Evolutionary conservation across 352 stramenopile species (phyloP), one percentile per base, ranked within the genome.

Genomic region (Globisporangium mamillatum): DNA sequence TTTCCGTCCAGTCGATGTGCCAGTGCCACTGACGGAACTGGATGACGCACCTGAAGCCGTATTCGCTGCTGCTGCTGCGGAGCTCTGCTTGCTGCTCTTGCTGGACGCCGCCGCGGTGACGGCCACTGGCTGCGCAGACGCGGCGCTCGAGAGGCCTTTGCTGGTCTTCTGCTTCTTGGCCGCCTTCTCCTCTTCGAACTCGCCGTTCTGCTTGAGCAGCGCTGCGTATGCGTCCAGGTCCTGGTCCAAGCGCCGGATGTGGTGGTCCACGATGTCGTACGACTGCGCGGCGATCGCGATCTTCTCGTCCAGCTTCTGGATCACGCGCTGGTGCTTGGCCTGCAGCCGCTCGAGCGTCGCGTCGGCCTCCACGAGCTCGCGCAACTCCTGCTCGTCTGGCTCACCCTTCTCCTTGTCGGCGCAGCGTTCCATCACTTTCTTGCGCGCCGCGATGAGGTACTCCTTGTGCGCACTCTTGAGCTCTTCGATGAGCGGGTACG

Each of bases 261-360:
- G 88, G 71, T 94, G 88, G 68, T 95, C 88, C 27, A 95, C 84
- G 63, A 95, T 80, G 73, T 94, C 88, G 72, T 95, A 95, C 48
- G 79, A 91, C 71, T 95, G 88, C 60, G 83, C 84, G 20, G 88
- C 88, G 66, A 95, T 95, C 54, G 88, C 88, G 59, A 94, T 88
- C 67, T 95, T 95, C 76, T 95, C 88, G 72, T 95, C 88, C 61
- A 94, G 78, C 66, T 95, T 94, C 74, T 95, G 86, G 27, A 94
- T 76, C 5, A 92, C 88, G 27, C 84, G 74, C 60, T 88, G 75
- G 62, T 90, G 84, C 69, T 88, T 92, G 41, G 81, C 69, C 12
- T 73, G 70, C 25, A 95, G 72, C 8, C 63, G 72, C 46, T 72
- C 59, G 22, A 91, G 67, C 55, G 73, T 67, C 41, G 76, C 80